A percentile compares a stretch with the other conserved stretches of the same genome.
These are phyloP conservation scores for Fagopyrum homotropicum DNA, from an alignment of 148 eudicot species.

Conservation along the genomic window DNA sequence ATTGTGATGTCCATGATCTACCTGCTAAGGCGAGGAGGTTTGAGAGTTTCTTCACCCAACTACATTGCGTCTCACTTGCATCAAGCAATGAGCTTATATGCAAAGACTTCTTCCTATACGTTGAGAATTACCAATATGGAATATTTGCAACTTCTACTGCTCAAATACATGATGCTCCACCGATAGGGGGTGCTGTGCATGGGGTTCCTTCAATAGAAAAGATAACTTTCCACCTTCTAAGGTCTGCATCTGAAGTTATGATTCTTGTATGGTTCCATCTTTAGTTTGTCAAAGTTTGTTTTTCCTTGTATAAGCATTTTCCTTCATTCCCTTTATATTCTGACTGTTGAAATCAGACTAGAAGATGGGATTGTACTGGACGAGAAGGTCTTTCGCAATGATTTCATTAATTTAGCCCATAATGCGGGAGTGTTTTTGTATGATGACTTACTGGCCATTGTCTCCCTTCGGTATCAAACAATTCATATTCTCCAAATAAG, in stretches of 20 bases:
- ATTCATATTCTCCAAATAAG: constrained; percentile 93
- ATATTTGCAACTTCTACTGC: constrained; percentile 93
- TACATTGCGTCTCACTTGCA: constrained; percentile 62
- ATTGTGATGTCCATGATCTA: constrained; percentile 52
- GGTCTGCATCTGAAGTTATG: constrained; percentile 40
- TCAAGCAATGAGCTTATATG: constrained; percentile 77
- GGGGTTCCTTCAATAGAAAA: constrained; percentile 87
- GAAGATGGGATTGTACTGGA: constrained; percentile 84
- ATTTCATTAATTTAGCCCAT: constrained; percentile 81
- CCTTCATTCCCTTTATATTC: background rate
- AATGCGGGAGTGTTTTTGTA: constrained; percentile 79
- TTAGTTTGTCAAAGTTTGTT: constrained; percentile 5
- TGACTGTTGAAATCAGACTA: constrained; percentile 40
- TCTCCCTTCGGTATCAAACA: constrained; percentile 82
- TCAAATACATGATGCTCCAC: constrained; percentile 77
- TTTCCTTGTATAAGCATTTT: constrained; percentile 15
- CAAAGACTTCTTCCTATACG: constrained; percentile 89
- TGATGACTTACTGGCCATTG: constrained; percentile 88
- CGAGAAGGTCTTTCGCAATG: constrained; percentile 79
- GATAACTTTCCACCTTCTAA: constrained; percentile 83
- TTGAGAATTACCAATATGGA: constrained; percentile 66
- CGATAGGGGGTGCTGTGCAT: constrained; percentile 68
- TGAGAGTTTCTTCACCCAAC: constrained; percentile 80
- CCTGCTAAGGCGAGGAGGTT: constrained; percentile 64
- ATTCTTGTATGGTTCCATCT: constrained; percentile 20